Conservation (phyloP, 768 basidiomycete genomes). For the Cyathus striatus region DNA sequence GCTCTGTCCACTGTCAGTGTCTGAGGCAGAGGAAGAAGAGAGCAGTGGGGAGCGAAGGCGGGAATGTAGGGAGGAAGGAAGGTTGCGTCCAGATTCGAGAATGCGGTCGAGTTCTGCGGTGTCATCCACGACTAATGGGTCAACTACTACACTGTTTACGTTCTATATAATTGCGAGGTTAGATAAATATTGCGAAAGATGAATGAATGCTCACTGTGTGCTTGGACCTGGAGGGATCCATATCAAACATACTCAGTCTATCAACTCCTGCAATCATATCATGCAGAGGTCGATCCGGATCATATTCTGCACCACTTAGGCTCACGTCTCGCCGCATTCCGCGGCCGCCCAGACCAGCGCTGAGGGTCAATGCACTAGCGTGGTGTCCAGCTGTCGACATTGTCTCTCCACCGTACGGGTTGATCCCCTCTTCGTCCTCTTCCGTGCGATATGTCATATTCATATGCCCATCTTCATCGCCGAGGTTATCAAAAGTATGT, state of each 20-base stretch:
- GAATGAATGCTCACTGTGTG: conserved; percentile 32
- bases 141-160: conserved; percentile 34
- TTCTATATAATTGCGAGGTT: conserved; percentile 14
- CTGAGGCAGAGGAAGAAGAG: conserved; percentile 44
- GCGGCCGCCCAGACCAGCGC: conserved; percentile 68
- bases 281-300: conserved; percentile 76
- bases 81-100: conserved; percentile 48
- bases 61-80: conserved; percentile 18
- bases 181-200: neutral
- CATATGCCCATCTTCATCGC: conserved; percentile 44
- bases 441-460: conserved; percentile 45
- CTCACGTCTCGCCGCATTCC: conserved; percentile 46
- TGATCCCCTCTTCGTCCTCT: conserved; percentile 63
- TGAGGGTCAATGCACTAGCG: conserved; percentile 82
- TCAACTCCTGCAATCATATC: conserved; percentile 64
- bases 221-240: conserved; percentile 46
- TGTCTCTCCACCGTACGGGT: conserved; percentile 64
- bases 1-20: conserved; percentile 40
- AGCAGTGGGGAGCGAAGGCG: conserved; percentile 44
- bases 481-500: conserved; percentile 46
- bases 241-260: conserved; percentile 51
- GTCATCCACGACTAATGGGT: conserved; percentile 57
- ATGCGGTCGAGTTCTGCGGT: conserved; percentile 59
- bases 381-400: conserved; percentile 87
- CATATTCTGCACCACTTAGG: conserved; percentile 77